Percentiles rank a stretch among this genome's conserved stretches.
Conservation (phyloP, 331 rosid species). For the Erythrophleum ivorense region DNA sequence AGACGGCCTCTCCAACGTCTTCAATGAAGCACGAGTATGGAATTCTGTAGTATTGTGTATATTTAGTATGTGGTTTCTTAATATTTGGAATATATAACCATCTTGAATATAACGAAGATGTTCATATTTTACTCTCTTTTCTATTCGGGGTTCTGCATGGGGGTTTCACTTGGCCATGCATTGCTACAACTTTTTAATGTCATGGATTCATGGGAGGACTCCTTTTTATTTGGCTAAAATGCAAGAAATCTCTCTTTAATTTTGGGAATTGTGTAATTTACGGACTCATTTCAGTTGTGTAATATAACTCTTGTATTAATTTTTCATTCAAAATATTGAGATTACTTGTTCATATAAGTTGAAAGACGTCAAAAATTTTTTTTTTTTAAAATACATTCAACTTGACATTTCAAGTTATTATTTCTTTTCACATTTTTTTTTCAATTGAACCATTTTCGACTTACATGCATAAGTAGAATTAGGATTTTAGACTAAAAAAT, state of each 20-base stretch:
- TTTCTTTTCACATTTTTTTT: no score
- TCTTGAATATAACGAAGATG: neutral
- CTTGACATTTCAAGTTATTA: no score
- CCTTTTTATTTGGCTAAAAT: neutral
- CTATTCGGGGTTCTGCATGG: neutral
- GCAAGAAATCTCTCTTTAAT: no score
- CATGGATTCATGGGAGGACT: conserved; percentile 6
- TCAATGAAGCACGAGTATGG: conserved; percentile 17
- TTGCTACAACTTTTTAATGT: conserved; percentile 4
- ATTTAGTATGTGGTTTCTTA: conserved; percentile 15
- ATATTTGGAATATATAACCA: conserved; percentile 22
- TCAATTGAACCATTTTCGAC: no score
- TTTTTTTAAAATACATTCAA: no score
- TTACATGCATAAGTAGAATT: no score
- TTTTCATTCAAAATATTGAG: no score
- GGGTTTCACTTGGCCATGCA: neutral
- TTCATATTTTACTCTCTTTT: neutral
- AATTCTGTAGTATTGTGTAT: conserved; percentile 36
- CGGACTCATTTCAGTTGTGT: neutral
- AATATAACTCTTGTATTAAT: neutral
- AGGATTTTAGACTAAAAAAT: no score
- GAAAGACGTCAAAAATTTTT: no score
- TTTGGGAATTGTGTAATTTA: neutral
- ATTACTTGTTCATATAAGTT: no score
- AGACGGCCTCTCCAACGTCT: conserved; percentile 27